These are phyloP conservation scores for Spizellomyces sp. DNA, from an alignment of 192 early-diverging fungal genomes.

Conservation along the genomic window DNA sequence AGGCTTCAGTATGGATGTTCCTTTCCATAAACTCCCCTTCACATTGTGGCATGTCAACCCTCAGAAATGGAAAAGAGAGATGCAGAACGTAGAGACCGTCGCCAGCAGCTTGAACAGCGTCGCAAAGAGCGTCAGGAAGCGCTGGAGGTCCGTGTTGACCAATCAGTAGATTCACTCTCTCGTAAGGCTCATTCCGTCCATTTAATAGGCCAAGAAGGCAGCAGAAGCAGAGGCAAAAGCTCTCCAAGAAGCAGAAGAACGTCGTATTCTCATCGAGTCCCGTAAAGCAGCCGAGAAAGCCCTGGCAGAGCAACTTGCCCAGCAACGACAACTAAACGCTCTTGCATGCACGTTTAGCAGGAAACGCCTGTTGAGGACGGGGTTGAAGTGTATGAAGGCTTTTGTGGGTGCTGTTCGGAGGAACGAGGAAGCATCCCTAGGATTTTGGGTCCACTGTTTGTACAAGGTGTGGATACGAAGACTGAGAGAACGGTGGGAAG, in stretches of 20 bases:
- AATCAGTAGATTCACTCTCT: too few species aligned
- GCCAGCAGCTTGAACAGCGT: constrained; percentile 1
- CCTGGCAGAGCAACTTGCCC: neutral
- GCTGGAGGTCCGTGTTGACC: neutral
- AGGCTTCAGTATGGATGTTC: too few species aligned
- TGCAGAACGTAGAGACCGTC: constrained; percentile 18
- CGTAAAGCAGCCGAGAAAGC: neutral
- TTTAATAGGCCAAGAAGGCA: too few species aligned
- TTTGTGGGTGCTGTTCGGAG: neutral
- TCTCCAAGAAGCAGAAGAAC: neutral
- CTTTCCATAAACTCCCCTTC: too few species aligned
- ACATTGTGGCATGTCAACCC: neutral
- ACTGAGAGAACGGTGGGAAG: too few species aligned
- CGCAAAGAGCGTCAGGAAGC: neutral
- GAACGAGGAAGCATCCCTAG: neutral
- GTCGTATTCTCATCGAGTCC: neutral
- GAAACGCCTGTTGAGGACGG: neutral
- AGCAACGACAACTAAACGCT: neutral
- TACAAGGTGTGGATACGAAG: too few species aligned
- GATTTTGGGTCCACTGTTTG: too few species aligned
- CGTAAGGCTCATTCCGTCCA: too few species aligned
- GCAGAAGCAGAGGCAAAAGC: neutral
- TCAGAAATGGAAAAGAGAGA: constrained; percentile 29
- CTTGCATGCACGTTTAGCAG: neutral
- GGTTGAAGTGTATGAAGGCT: neutral